A percentile compares a stretch with the other conserved stretches of the same genome.
Evolutionary conservation across 2,329 filamentous ascomycete genomes (phyloP).

Genomic region (Plectosphaerella sp.): DNA sequence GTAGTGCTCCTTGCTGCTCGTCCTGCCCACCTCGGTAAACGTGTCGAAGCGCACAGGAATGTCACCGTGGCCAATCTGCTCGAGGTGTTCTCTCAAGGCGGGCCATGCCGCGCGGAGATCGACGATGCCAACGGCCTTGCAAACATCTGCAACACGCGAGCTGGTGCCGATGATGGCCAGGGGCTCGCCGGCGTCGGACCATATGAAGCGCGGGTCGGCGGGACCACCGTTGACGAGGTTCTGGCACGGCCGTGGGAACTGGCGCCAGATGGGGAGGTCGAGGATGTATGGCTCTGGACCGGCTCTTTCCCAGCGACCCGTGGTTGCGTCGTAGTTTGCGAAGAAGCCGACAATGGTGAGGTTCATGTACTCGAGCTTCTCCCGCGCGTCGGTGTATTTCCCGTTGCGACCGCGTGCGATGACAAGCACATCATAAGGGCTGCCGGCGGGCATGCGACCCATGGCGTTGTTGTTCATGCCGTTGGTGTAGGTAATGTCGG

Average conservation of each 20-base stretch:
- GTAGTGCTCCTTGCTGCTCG: conserved; percentile 1
- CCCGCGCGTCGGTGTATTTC: conserved; percentile 3
- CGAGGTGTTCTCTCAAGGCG: conserved; percentile 5
- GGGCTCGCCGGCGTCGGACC: conserved; percentile 11
- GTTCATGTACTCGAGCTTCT: conserved; percentile 4
- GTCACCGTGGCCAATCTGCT: conserved; percentile 7
- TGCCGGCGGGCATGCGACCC: conserved; percentile 8
- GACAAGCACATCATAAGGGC: conserved; percentile 8
- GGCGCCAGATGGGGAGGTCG: conserved; percentile 8
- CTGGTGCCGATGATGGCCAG: conserved; percentile 9
- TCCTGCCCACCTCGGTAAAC: conserved; percentile 5
- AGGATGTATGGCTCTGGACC: conserved; percentile 9
- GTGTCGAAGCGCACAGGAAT: conserved; percentile 6
- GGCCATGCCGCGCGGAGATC: conserved; percentile 10
- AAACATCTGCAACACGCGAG: conserved; percentile 4
- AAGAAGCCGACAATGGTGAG: conserved; percentile 9
- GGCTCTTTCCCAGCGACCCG: conserved; percentile 3
- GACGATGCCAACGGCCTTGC: conserved; percentile 6
- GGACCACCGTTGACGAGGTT: conserved; percentile 8
- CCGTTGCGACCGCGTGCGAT: conserved; percentile 4
- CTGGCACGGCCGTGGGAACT: conserved; percentile 8
- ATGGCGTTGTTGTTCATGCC: conserved; percentile 10
- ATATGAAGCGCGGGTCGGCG: conserved; percentile 8
- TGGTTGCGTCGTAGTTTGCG: conserved; percentile 5
- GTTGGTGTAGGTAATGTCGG: conserved; percentile 2